Evolutionary conservation across 1,139 yeast genomes (phyloP), one percentile per base, ranked within the genome.

Genomic region (Candida tetrigidarum): DNA sequence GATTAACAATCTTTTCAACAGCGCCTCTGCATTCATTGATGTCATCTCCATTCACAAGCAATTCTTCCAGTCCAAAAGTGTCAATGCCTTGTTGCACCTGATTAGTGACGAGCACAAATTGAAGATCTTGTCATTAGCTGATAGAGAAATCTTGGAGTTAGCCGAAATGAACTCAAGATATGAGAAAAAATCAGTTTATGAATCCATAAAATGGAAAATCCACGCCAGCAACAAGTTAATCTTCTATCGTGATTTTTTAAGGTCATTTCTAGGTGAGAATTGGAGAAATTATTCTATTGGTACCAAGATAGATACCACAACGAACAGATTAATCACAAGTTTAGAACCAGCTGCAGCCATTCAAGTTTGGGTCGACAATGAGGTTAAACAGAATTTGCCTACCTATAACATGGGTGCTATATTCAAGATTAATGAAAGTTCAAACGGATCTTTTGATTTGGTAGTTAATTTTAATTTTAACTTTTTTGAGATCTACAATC

Each of bases 261-360:
- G 52, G 5, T 47, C 41, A n/a, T 45, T 72, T 2, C 70, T 92
- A 9, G 96, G 97, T 0, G 58, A 69, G 11, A 86, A 84, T 25
- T 92, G 97, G 97, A 71, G 68, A 41, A 74, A 80, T 36, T 88
- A 84, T 54, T 82, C 92, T 0, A 84, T 85, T 41, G 97, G 97
- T 0, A 78, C 74, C 43, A 80, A 77, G 50, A 76, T 92, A 1
- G 70, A 75, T 12, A 61, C 71, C 1, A 88, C 82, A 47, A 72
- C 82, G 12, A 56, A 60, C 1, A 63, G 68, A 1, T 68, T 86
- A 38, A 57, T 71, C 14, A 64, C 70, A 18, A 77, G 72, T 39
- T 64, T 83, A 10, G 71, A 83, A 43, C 62, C 82, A 0, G 64
- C 72, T 5, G 57, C 47, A 0, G 53, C 76, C 0, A 78, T 75